Base-by-base conservation (phyloP, 2,329 filamentous ascomycete species). In the Penicillium sclerotiorum region DNA sequence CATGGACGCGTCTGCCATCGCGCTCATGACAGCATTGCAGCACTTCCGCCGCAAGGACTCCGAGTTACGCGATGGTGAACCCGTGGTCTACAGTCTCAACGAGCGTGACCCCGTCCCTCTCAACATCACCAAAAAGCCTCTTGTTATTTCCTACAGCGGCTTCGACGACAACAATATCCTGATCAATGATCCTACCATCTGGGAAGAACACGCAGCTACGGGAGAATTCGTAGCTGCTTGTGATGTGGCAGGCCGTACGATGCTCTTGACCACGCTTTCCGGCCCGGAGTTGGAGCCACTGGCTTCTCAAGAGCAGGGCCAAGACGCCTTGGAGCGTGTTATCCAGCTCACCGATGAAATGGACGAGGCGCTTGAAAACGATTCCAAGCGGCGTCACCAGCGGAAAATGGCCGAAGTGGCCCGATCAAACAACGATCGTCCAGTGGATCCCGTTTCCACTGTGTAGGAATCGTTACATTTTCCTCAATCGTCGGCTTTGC, bases 31-130 rank as follows among this genome's bases (percentile, higher is more conserved):
- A 1, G 91, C 90, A 2, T 77, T 99, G 57, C 87, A 90, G 55
- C 93, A 97, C 74, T 99, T 96, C 74, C 84, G 90, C 55, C 87
- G 92, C 65, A 92, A 91, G 1, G 94, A 97, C 68, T 90, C 92
- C 5, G 86, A 86, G 60, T 89, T 96, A 27, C 87, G 91, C 62
- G 90, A 90, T 49, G 91, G 92, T 62, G 82, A 84, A 23, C 82
- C 96, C 57, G 95, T 88, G 1, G 84, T 97, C 36, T 95, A 93
- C 73, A 89, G 87, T 2, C 73, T 88, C 3, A 85, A 88, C 11
- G 93, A 99, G 76, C 82, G 94, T 56, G 92, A 96, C 57, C 93
- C 93, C 0, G 90, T 96, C 38, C 86, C 90, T 39, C 79, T 99
- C 54, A 91, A 89, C 62, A 90, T 96, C 77, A 82, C 96, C 57